Evolutionary conservation across 148 eudicot genomes (phyloP).

Genomic region (Rhododendron molle): DNA sequence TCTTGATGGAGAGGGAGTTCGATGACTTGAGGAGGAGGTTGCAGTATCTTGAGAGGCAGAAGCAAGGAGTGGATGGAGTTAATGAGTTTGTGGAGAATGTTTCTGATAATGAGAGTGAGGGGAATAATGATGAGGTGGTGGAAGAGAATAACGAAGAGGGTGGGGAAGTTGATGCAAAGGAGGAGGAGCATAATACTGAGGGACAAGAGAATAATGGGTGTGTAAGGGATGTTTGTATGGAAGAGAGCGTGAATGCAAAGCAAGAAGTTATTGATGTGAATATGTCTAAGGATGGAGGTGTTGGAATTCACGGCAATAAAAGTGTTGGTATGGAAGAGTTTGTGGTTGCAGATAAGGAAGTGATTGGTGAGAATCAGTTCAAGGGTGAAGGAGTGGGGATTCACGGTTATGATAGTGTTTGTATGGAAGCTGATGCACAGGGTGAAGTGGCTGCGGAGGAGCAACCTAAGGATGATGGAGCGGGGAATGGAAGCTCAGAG

Average conservation of each 20-base stretch:
- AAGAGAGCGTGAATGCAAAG: not conserved
- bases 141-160: not conserved
- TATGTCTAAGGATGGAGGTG: not conserved
- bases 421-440: not conserved
- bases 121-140: conserved; percentile 1
- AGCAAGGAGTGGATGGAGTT: not conserved
- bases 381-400: not conserved
- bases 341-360: not conserved
- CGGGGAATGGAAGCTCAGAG: conserved; percentile 1
- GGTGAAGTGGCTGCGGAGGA: not conserved
- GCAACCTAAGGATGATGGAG: not conserved
- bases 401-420: not conserved
- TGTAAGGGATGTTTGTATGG: conserved; percentile 6
- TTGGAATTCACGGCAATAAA: not conserved
- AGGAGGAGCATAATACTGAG: not conserved
- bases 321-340: not conserved
- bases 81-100: conserved; percentile 13
- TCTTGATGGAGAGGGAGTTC: conserved; percentile 29
- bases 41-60: conserved; percentile 12
- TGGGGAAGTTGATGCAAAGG: not conserved
- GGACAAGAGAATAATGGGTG: not conserved
- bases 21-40: conserved; percentile 28
- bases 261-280: not conserved
- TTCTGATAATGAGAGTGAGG: conserved; percentile 19
- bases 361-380: not conserved